A percentile compares a stretch with the other conserved stretches of the same genome.
Conservation (phyloP, 1,139 yeast species). For the Candida dubliniensis region DNA sequence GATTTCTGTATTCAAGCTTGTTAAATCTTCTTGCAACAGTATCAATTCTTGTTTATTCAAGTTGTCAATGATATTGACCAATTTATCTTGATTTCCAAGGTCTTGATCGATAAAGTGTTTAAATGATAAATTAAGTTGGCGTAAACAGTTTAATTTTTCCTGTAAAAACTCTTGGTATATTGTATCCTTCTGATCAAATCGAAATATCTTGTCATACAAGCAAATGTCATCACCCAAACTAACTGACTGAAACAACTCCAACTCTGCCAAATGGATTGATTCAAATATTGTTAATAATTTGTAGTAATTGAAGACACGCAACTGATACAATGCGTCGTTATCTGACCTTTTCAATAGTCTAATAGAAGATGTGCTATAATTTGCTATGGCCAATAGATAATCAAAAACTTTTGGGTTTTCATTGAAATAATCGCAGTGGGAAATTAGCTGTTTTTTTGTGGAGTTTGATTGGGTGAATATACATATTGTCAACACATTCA, state of each 20-base stretch:
- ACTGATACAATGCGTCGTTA: slow-evolving; percentile 36
- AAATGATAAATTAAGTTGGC: slow-evolving; percentile 27
- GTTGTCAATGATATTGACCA: slow-evolving; percentile 18
- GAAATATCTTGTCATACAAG: slow-evolving; percentile 40
- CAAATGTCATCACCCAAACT: slow-evolving; percentile 30
- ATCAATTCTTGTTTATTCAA: slow-evolving; percentile 15
- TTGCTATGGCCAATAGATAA: slow-evolving; percentile 46
- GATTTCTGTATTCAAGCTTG: slow-evolving; percentile 15
- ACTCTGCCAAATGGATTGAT: slow-evolving; percentile 37
- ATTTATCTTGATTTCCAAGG: slow-evolving; percentile 16
- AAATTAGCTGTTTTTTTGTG: slow-evolving; percentile 39
- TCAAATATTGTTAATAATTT: slow-evolving; percentile 36
- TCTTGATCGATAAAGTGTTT: slow-evolving; percentile 29
- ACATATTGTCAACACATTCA: slow-evolving; percentile 35
- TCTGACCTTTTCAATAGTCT: slow-evolving; percentile 41
- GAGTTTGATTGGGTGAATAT: slow-evolving; percentile 41
- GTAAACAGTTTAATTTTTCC: slow-evolving; percentile 33
- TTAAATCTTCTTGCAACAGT: slow-evolving; percentile 12
- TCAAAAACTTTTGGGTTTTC: slow-evolving; percentile 36
- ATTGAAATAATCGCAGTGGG: slow-evolving; percentile 29
- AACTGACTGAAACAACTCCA: slow-evolving; percentile 28
- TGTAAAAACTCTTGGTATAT: slow-evolving; percentile 37
- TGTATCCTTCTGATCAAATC: slow-evolving; percentile 42
- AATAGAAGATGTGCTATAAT: slow-evolving; percentile 40
- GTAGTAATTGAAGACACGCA: slow-evolving; percentile 43